Evolutionary conservation across 495 filamentous ascomycete species (phyloP), one percentile per base, ranked within the genome.

Genomic region (Tetracladium setigerum): DNA sequence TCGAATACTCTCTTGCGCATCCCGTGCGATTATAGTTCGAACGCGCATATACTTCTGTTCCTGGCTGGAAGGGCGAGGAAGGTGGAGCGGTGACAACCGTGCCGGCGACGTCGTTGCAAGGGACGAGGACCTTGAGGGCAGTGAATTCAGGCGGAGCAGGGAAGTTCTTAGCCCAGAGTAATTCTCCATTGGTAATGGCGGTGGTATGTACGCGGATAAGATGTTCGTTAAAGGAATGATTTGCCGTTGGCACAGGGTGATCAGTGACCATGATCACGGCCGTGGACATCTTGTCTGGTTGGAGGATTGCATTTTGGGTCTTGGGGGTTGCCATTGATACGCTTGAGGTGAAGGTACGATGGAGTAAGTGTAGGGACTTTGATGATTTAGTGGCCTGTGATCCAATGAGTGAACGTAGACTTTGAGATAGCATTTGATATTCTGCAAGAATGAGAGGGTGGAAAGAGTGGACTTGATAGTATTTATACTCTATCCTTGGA

Each of bases 141-240:
- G 58, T 40, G 13, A 5, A 1, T n/a, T 9, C 12, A 5, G 15
- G n/a, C 18, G 44, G 44, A 14, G 15, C 9, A 7, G 62, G 53
- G 14, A 55, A 55, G 47, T 66, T 65, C 12, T 70, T 67, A 27
- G 63, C 58, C 62, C 68, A 72, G 13, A 60, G 49, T 12, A 82
- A 66, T 52, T 83, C 81, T 38, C 78, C 73, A 40, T 73, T 66
- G 49, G 69, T 81, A 35, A 79, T 73, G 15, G 78, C 70, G 15
- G 73, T 70, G 9, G 78, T 67, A 36, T 71, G 65, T 12, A 82
- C 72, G 45, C 76, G 75, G 58, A 85, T 71, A 5, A 84, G 69
- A 48, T 82, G 78, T 51, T 82, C 71, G 61, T 47, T 63, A 54
- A 45, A 56, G 24, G 53, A 14, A 4, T 60, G 60, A 2, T 22